These are phyloP conservation scores for Hericium alpestre DNA, from an alignment of 768 basidiomycete genomes.

Conservation along the genomic window DNA sequence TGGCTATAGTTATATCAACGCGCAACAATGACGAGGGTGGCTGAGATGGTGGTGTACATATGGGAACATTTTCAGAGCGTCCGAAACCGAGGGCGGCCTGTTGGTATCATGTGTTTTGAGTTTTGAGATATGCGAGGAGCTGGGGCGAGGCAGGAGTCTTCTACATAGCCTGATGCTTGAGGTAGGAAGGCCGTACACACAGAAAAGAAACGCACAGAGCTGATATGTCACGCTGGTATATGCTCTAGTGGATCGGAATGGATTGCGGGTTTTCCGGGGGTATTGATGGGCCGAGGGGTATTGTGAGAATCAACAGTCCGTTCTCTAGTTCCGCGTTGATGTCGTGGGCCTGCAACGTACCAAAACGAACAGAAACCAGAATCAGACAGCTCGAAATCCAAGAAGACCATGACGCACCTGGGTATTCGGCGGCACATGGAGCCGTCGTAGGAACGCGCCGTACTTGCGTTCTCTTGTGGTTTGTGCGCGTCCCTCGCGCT, in stretches of 20 bases:
- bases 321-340: constrained; percentile 45
- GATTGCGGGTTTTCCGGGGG: constrained; percentile 36
- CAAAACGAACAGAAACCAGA: constrained; percentile 3
- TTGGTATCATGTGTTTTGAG: too few species aligned
- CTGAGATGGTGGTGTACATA: too few species aligned
- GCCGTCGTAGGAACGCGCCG: constrained; percentile 37
- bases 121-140: too few species aligned
- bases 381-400: constrained; percentile 11
- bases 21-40: too few species aligned
- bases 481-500: constrained; percentile 7
- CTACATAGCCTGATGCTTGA: too few species aligned
- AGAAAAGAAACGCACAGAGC: too few species aligned
- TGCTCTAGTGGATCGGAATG: constrained; percentile 27
- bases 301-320: constrained; percentile 48
- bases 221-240: too few species aligned
- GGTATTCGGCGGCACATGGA: constrained; percentile 45
- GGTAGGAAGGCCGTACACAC: too few species aligned
- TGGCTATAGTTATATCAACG: too few species aligned
- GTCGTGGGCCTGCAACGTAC: constrained; percentile 36
- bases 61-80: too few species aligned
- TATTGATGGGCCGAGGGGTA: constrained; percentile 39
- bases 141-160: too few species aligned
- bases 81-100: too few species aligned
- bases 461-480: constrained; percentile 45
- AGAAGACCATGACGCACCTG: constrained; percentile 32